Conservation (phyloP, 768 basidiomycete species). For the Tulasnella sp. region DNA sequence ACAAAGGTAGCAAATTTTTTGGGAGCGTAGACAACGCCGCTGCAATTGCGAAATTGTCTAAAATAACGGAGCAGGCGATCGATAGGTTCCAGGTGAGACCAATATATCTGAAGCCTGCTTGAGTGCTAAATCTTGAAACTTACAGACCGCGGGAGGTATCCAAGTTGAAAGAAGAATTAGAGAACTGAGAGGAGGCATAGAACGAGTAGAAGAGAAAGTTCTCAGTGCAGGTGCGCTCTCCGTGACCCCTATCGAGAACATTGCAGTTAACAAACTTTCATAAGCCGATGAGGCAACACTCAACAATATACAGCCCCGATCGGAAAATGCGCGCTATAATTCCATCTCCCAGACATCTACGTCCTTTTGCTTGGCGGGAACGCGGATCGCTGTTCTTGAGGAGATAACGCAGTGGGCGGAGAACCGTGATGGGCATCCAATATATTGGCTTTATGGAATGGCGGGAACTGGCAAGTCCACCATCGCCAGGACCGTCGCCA, state of each 20-base stretch:
- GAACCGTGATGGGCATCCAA: background rate
- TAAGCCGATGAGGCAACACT: background rate
- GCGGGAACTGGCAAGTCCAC: constrained; percentile 32
- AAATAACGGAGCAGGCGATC: background rate
- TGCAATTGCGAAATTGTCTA: background rate
- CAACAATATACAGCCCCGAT: background rate
- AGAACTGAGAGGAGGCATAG: too few relatives aligned
- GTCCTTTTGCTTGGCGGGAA: background rate
- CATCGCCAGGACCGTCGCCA: constrained; percentile 28
- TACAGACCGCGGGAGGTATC: too few relatives aligned
- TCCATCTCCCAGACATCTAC: background rate
- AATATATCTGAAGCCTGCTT: too few relatives aligned
- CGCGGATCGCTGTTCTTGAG: background rate
- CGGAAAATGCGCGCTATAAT: constrained; percentile 4
- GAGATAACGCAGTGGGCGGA: constrained; percentile 1
- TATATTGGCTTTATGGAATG: constrained; percentile 27
- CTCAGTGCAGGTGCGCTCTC: too few relatives aligned
- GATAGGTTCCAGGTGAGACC: too few relatives aligned
- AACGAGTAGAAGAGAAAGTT: too few relatives aligned
- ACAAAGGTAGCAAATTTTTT: too few relatives aligned
- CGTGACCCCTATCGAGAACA: background rate
- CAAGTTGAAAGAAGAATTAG: too few relatives aligned
- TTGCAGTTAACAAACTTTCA: background rate
- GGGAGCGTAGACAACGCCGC: too few relatives aligned
- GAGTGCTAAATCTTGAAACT: too few relatives aligned